A percentile compares a stretch with the other conserved stretches of the same genome.
Evolutionary conservation across 306 rosid genomes (phyloP).

Genomic region (Cicer cuneatum): DNA sequence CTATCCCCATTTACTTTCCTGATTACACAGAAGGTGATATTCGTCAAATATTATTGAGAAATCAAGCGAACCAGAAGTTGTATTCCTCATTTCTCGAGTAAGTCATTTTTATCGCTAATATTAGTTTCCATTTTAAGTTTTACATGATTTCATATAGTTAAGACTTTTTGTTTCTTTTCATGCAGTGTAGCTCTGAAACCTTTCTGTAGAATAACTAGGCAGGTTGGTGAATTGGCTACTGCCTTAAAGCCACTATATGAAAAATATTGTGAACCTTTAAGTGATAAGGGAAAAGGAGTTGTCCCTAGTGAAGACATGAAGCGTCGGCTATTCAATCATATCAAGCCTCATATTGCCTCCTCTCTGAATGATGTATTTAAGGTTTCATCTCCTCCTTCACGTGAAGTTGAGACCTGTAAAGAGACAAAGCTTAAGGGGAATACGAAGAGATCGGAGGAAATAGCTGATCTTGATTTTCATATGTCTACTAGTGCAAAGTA

Average conservation of each 20-base stretch:
- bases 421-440: conserved; percentile 60
- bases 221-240: conserved; percentile 67
- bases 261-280: conserved; percentile 71
- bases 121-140: conserved; percentile 26
- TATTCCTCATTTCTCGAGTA: conserved; percentile 86
- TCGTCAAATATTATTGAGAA: conserved; percentile 64
- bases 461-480: conserved; percentile 71
- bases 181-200: conserved; percentile 72
- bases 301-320: conserved; percentile 72
- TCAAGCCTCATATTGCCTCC: conserved; percentile 70
- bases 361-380: conserved; percentile 78
- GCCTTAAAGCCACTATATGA: conserved; percentile 66
- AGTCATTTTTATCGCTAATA: conserved; percentile 29
- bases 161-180: conserved; percentile 37
- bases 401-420: conserved; percentile 53
- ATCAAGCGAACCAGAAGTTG: conserved; percentile 70
- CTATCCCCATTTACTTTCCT: conserved; percentile 71
- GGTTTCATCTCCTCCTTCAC: conserved; percentile 60
- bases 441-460: conserved; percentile 55
- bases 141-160: conserved; percentile 37
- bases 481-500: conserved; percentile 90
- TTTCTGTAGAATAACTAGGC: conserved; percentile 78
- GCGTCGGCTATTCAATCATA: conserved; percentile 59
- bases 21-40: conserved; percentile 79
- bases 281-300: conserved; percentile 52